Evolutionary conservation across 78 protist genomes (phyloP), one percentile per base, ranked within the genome.

Genomic region (Dictyostelium firmibasis): DNA sequence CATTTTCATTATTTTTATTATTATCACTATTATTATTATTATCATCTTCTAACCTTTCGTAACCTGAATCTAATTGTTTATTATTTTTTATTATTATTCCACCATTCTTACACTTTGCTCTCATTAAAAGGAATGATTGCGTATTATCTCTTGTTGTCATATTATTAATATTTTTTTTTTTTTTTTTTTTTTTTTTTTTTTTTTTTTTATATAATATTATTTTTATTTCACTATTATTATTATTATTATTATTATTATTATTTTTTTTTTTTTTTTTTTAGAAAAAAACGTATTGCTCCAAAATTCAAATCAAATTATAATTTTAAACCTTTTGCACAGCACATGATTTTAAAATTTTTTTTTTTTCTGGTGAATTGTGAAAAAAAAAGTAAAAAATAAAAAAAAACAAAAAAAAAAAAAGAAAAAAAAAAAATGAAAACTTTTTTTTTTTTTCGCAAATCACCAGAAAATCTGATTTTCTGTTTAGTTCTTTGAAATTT

Each of bases 131-230:
- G 47, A 33, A 89, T 62, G 82, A 41, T 7, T 62, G 31, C 27
- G 94, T 62, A 44, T 50, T 79, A 67, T 89, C 74, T 81, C 94
- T 57, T 8, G 83, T 75, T 67, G 94, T 38, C 94, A 89, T 89
- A n/a, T 11, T 70, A 38, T 38, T 14, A 13, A 29, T 14, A 4
- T 10, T 10, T 50, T 1, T 50, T 50, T 50, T 50, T 50, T 50
- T 50, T 16, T 50, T 50, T 50, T 16, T 50, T 50, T 50, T 16
- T 50, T 1, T 50, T 50, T 50, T 47, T 47, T 47, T 47, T 41
- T n/a, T n/a, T n/a, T n/a, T 41, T 41, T 41, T 41, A 41, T 41
- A 41, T 41, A n/a, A n/a, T n/a, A n/a, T n/a, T n/a, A n/a, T n/a
- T n/a, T n/a, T n/a, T n/a, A n/a, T n/a, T n/a, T n/a, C n/a, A n/a